Percentiles rank a stretch among this genome's conserved stretches.
Conservation (phyloP, 148 eudicot genomes). For the Chenopodium album region DNA sequence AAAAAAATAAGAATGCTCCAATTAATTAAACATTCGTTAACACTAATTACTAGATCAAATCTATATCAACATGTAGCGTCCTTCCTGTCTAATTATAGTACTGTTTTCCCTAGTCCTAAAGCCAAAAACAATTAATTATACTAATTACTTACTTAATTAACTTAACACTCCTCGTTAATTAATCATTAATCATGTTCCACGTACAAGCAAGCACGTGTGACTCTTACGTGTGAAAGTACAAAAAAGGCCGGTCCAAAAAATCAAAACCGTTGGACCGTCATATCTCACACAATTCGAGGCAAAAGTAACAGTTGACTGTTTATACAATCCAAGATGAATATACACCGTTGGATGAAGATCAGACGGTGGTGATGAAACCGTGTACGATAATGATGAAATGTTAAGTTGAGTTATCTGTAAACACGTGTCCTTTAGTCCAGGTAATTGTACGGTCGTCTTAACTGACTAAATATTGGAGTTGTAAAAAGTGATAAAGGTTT, state of each 20-base stretch:
- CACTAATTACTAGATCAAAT: slow-evolving; percentile 17
- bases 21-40: slow-evolving; percentile 12
- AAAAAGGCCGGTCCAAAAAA: background rate
- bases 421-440: slow-evolving; percentile 14
- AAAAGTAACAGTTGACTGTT: slow-evolving; percentile 7
- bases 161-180: background rate
- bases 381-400: background rate
- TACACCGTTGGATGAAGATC: slow-evolving; percentile 1
- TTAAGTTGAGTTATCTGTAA: background rate
- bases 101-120: background rate
- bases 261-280: background rate
- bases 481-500: slow-evolving; percentile 6
- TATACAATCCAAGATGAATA: background rate
- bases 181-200: background rate
- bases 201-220: slow-evolving; percentile 19
- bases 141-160: background rate
- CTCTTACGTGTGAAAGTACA: background rate
- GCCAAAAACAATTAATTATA: too few relatives aligned
- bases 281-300: background rate
- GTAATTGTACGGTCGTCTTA: slow-evolving; percentile 21
- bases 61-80: background rate
- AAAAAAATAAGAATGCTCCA: background rate
- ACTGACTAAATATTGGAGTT: background rate
- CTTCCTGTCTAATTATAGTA: background rate
- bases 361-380: slow-evolving; percentile 19